Evolutionary conservation across 2,329 filamentous ascomycete species (phyloP), one percentile per base, ranked within the genome.

Genomic region (Cryphonectria radicalis): DNA sequence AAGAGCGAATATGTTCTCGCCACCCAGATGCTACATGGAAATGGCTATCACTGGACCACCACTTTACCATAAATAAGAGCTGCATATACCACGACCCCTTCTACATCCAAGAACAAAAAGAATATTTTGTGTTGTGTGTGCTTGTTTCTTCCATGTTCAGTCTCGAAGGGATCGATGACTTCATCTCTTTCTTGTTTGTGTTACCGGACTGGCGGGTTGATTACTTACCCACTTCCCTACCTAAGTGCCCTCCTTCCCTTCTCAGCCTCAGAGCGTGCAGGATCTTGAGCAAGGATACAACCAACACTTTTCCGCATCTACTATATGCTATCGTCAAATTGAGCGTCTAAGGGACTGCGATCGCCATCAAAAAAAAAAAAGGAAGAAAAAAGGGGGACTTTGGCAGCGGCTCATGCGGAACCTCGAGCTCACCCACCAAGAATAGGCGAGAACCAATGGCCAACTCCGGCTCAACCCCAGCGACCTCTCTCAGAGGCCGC

Each of bases 401-500:
- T 57, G 10, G 11, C n/a, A 28, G 53, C 53, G 53, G 53, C 53
- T 57, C n/a, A 2, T 28, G n/a, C 11, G 55, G 55, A 32, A 32
- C 2, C 28, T 19, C 5, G 14, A 35, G 25, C 14, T 32, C 55
- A 32, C 28, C 55, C 55, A 50, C 8, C 28, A 22, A 32, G 57
- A 60, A 32, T 17, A 35, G 13, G 32, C 57, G 35, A 10, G 17
- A 35, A 40, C 3, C 59, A 35, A 83, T 84, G 81, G 75, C 80
- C 40, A 74, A 77, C 53, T 78, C 80, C 28, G 77, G 78, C 57
- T 78, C 74, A 19, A 80, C 66, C 37, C 71, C 32, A 68, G 74
- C 53, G 72, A 73, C 74, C 72, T 73, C 77, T 64, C 71, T 80
- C 78, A 82, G 78, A 77, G 79, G 66, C 59, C 74, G 75, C 3